Evolutionary conservation across 2,329 filamentous ascomycete species (phyloP).

Genomic region (Aureobasidium subglaciale): DNA sequence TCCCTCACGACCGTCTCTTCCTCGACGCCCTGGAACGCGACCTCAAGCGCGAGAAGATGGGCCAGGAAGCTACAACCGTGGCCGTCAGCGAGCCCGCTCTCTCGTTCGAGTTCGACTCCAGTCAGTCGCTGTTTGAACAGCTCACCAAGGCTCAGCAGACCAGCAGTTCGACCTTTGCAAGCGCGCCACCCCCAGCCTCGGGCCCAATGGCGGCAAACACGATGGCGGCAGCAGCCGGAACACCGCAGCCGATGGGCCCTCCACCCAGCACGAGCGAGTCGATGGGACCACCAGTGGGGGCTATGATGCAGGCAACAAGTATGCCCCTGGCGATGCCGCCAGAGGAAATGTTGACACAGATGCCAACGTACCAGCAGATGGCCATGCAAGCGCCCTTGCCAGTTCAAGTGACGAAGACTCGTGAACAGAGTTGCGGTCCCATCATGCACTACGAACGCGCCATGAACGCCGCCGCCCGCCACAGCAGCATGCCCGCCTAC

Average conservation of each 20-base stretch:
- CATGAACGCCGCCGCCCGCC: constrained; percentile 61
- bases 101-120: constrained; percentile 98
- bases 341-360: constrained; percentile 49
- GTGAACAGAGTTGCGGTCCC: constrained; percentile 70
- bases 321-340: constrained; percentile 48
- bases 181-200: constrained; percentile 39
- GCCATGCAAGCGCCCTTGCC: constrained; percentile 68
- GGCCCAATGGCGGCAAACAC: constrained; percentile 85
- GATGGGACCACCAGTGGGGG: constrained; percentile 28
- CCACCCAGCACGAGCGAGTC: constrained; percentile 22
- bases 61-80: constrained; percentile 92
- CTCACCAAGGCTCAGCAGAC: constrained; percentile 98
- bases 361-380: constrained; percentile 67
- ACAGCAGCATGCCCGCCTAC: constrained; percentile 97
- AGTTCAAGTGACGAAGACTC: constrained; percentile 67
- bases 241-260: constrained; percentile 48
- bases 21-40: constrained; percentile 95
- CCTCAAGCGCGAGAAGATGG: constrained; percentile 98
- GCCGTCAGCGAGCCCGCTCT: constrained; percentile 94
- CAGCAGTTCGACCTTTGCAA: constrained; percentile 83
- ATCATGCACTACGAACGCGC: constrained; percentile 83
- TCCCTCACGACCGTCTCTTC: constrained; percentile 94
- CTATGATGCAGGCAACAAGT: constrained; percentile 20
- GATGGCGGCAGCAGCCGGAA: constrained; percentile 87
- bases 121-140: constrained; percentile 97